Evolutionary conservation across 2,329 filamentous ascomycete genomes (phyloP), one percentile per base, ranked within the genome.

Genomic region (Colletotrichum chrysophilum): DNA sequence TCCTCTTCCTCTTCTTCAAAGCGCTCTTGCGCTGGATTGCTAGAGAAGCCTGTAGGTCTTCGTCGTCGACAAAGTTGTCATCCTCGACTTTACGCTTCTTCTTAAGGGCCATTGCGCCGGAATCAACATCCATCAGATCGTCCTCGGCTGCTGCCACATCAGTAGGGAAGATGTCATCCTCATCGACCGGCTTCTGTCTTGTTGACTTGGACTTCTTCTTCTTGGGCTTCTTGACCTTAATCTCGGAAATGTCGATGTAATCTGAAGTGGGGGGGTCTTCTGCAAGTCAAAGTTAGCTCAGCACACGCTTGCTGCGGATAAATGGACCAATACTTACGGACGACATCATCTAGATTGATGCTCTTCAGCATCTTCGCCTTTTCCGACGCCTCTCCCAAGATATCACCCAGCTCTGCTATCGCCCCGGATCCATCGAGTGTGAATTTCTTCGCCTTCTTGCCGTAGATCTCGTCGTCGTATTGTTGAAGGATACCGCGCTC

Each of bases 141-240:
- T 89, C 88, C 36, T 85, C 86, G 43, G 79, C 81, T 10, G 82
- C 80, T 26, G 77, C 75, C 26, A 85, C 78, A 18, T 87, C 85
- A 4, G 84, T 77, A 3, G 88, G 87, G 74, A 92, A 88, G 7
- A 93, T 86, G 66, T 91, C 91, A 71, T 93, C 91, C 34, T 93
- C 91, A 56, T 93, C 91, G n/a, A 89, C 85, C 2, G 89, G 89
- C 79, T 93, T 94, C 81, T 94, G 92, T 66, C 94, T 90, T 3
- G 94, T 95, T 28, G 91, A 89, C 83, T 96, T 96, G 36, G 92
- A 90, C 85, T 96, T 97, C 87, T 96, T 97, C 87, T 98, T 98
- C 86, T 98, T 98, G 1, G 95, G 93, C 84, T 98, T 99, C 86
- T 96, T 97, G 77, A 98, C 91, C 84, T 98, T 99, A 81, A 98